phyloP scores from a whole-genome alignment of 768 basidiomycete species.

The Lactarius vividus region DNA sequence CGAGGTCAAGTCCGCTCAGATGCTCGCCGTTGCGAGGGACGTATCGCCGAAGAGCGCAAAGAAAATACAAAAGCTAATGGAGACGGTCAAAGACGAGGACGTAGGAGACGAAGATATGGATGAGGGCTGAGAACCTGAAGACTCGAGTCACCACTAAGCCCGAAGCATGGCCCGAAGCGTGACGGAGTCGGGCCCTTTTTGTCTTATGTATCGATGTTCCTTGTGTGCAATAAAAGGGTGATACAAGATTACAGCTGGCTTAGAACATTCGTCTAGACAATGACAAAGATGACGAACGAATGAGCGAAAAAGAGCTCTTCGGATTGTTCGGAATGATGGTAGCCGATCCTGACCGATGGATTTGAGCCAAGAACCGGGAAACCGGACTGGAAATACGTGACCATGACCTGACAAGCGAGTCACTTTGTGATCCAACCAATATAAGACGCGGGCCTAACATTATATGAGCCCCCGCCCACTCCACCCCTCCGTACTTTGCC shows the following conservation, averaged over 20 bases:
- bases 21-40: slow-evolving; percentile 89
- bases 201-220: slow-evolving; percentile 9
- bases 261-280: neutral
- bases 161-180: neutral
- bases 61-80: slow-evolving; percentile 79
- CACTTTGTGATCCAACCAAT: slow-evolving; percentile 21
- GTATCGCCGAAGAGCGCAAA: slow-evolving; percentile 86
- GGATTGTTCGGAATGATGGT: slow-evolving; percentile 21
- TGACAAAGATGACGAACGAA: slow-evolving; percentile 21
- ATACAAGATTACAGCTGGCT: slow-evolving; percentile 7
- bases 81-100: slow-evolving; percentile 61
- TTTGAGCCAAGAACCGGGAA: neutral
- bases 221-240: slow-evolving; percentile 16
- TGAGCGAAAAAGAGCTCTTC: slow-evolving; percentile 14
- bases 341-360: slow-evolving; percentile 23
- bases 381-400: neutral
- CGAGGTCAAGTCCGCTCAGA: slow-evolving; percentile 73
- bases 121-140: slow-evolving; percentile 50
- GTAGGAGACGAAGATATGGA: slow-evolving; percentile 67
- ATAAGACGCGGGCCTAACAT: slow-evolving; percentile 22
- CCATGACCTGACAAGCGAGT: slow-evolving; percentile 17
- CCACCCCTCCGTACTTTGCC: slow-evolving; percentile 22
- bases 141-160: neutral
- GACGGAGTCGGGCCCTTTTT: neutral
- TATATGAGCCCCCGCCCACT: slow-evolving; percentile 35